Percentiles rank a stretch among this genome's conserved stretches.
These are phyloP conservation scores for Triglochin maritima DNA, from an alignment of 106 monocot species.

Conservation along the genomic window DNA sequence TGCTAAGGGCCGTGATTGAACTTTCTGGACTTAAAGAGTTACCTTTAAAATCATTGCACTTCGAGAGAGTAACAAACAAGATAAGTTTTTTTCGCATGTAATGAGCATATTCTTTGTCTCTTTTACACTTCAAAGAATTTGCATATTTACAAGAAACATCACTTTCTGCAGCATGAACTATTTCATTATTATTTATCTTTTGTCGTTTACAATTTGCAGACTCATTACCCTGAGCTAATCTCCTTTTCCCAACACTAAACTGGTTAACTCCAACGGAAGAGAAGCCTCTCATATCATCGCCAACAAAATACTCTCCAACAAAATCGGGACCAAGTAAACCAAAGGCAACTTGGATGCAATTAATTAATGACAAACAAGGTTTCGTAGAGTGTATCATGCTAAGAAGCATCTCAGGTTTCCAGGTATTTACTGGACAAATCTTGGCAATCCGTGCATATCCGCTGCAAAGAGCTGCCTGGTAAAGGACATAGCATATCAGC, in stretches of 20 bases:
- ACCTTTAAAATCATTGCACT: slow-evolving; percentile 16
- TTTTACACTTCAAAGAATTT: slow-evolving; percentile 8
- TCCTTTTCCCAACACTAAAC: slow-evolving; percentile 45
- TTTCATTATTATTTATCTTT: slow-evolving; percentile 22
- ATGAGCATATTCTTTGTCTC: slow-evolving; percentile 23
- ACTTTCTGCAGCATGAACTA: slow-evolving; percentile 5
- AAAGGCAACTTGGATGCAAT: slow-evolving; percentile 53
- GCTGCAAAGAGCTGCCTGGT: slow-evolving; percentile 75
- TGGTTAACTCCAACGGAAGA: slow-evolving; percentile 14
- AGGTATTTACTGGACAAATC: slow-evolving; percentile 52
- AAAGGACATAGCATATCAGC: not conserved
- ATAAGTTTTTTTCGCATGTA: slow-evolving; percentile 28
- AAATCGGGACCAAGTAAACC: slow-evolving; percentile 29
- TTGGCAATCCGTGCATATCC: slow-evolving; percentile 71
- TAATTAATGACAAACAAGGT: slow-evolving; percentile 56
- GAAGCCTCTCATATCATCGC: slow-evolving; percentile 11
- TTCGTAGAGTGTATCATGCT: slow-evolving; percentile 38
- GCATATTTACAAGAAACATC: slow-evolving; percentile 7
- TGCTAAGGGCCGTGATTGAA: slow-evolving; percentile 49
- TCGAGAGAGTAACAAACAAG: slow-evolving; percentile 32
- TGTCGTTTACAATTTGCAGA: slow-evolving; percentile 34
- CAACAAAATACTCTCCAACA: slow-evolving; percentile 14
- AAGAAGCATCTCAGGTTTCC: slow-evolving; percentile 64
- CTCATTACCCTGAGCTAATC: slow-evolving; percentile 20
- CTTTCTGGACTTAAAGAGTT: slow-evolving; percentile 31